Base-by-base conservation (phyloP, 1,284 basidiomycete species). In the Ustilago cynodontis region DNA sequence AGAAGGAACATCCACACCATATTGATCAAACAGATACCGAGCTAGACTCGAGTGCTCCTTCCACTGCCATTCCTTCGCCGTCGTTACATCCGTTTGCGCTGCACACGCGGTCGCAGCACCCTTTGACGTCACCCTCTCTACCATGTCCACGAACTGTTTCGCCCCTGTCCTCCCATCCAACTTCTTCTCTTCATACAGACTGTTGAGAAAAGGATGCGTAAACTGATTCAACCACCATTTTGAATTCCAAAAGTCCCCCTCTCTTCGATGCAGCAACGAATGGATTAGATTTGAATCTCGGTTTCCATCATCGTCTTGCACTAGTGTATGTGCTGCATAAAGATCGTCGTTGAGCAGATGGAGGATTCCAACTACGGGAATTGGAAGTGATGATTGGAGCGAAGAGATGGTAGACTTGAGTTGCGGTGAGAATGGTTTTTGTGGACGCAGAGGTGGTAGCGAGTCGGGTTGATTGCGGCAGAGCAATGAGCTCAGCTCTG, bases 281-380 rank as follows among this genome's bases (percentile, higher is more conserved):
- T 81, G 79, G 60, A 76, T 63, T 31, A 77, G 41, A 47, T 79
- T 67, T 4, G 65, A 79, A 33, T 72, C 57, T 14, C 31, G 22
- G 31, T 70, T 70, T 4, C n/a, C 20, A 10, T 80, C 80, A 54
- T 82, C 71, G 37, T 71, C 55, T 29, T 82, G 80, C 0, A 64
- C 78, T 1, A 82, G 53, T 1, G 64, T 58, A 33, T 78, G 78
- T 1, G 80, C 80, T 9, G 72, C 47, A 13, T 67, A 59, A 18
- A 80, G 31, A 49, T 80, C 79, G 59, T 80, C 79, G 58, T 80
- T 80, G 54, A 80, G 68, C 33, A 80, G 64, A 43, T 80, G 77
- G 0, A 80, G 67, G 13, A 74, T 63, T 20, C 49, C 77, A 2
- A 55, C 50, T 2, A 77, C 52, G 2, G 69, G 62, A 1, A 51